Evolutionary conservation across 495 filamentous ascomycete genomes (phyloP), one percentile per base, ranked within the genome.

Genomic region (Penicillium canescens): DNA sequence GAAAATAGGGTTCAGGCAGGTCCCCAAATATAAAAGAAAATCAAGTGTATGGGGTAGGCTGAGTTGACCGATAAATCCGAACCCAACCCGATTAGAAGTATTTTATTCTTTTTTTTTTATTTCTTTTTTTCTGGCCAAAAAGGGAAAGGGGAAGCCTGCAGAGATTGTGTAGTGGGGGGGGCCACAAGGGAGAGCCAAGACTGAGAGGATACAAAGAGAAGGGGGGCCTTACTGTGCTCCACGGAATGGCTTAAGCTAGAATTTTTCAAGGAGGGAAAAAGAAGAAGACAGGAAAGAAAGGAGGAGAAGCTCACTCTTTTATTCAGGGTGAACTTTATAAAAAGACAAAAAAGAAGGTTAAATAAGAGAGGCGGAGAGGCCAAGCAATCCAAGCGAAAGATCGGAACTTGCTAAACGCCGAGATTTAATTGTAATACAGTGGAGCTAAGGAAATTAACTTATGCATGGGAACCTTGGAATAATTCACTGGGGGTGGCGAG

Each of bases 261-360:
- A 26, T 49, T 38, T 38, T 45, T 36, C 28, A 56, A 49, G 54
- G 42, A 50, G 48, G 50, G 59, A 48, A 31, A 31, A 34, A 38
- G 40, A 16, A 24, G 48, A 26, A 36, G 35, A 42, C 40, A 45
- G 34, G 52, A 18, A 18, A 53, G 20, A 42, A 57, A 36, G 20
- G 40, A 53, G 9, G 38, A 39, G n/a, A 45, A 2, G 36, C 28
- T 31, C 28, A 4, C 31, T 34, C 41, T 45, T 24, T 41, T 24
- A 31, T 50, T 43, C 40, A 47, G 50, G 49, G 56, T 35, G 52
- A 56, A 55, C n/a, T 34, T 52, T 54, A 38, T 53, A 50, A 53
- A 48, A 52, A 36, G 35, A 51, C n/a, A 51, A 59, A 52, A 62
- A 68, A 68, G 59, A 68, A 68, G 62, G 62, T 66, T 68, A 66